Conservation (phyloP, 2,329 filamentous ascomycete genomes). For the Niveomyces coronatus region DNA sequence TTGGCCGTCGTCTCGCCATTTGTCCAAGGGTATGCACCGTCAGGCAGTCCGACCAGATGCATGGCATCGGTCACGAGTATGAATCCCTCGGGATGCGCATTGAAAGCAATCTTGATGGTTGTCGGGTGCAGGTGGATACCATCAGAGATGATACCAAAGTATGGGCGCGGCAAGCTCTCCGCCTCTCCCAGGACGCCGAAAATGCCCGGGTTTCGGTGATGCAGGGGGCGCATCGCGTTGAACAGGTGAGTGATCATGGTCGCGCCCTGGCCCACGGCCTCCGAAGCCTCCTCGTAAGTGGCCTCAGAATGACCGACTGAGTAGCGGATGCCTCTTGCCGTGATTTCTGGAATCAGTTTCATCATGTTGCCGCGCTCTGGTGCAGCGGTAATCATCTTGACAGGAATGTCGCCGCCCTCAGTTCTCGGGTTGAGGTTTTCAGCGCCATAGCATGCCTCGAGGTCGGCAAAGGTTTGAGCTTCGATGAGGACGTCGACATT, state of each 20-base stretch:
- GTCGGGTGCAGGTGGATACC: conserved; percentile 85
- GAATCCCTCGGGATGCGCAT: conserved; percentile 72
- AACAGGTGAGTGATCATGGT: conserved; percentile 90
- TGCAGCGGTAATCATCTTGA: conserved; percentile 79
- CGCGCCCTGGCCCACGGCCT: conserved; percentile 62
- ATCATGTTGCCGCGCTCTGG: conserved; percentile 69
- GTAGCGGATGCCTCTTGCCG: conserved; percentile 57
- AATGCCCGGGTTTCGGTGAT: conserved; percentile 84
- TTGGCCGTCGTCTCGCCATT: conserved; percentile 52
- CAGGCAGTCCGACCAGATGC: conserved; percentile 73
- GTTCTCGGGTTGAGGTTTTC: conserved; percentile 46
- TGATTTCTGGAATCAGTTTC: conserved; percentile 56
- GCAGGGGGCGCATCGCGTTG: conserved; percentile 85
- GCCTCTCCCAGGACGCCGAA: conserved; percentile 73
- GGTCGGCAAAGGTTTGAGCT: conserved; percentile 52
- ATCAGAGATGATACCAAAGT: conserved; percentile 82
- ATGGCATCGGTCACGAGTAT: conserved; percentile 90
- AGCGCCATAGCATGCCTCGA: conserved; percentile 62
- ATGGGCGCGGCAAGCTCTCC: conserved; percentile 52
- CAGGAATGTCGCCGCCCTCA: conserved; percentile 29
- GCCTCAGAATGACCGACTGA: conserved; percentile 83
- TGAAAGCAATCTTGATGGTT: conserved; percentile 80
- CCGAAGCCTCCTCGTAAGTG: conserved; percentile 70
- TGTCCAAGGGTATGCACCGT: conserved; percentile 78
- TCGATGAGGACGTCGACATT: conserved; percentile 60